Base-by-base conservation (phyloP, 306 rosid genomes). In the Ammopiptanthus mongolicus region DNA sequence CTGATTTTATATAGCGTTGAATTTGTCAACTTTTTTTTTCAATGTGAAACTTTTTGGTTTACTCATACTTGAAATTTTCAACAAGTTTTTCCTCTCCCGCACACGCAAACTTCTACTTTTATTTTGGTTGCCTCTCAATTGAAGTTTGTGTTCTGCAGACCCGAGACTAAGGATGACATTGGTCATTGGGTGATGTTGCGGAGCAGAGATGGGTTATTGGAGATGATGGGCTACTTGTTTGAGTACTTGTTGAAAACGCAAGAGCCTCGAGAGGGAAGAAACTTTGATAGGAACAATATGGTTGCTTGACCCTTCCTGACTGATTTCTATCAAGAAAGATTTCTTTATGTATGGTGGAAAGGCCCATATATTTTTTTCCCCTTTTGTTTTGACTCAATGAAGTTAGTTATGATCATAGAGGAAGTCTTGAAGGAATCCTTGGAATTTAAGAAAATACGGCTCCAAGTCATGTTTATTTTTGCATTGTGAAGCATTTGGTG, bases 231-330 rank as follows among this genome's bases (percentile, higher is more conserved):
- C 92, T 93, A 29, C 62, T 94, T 78, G 87, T 83, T 83, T 55
- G 83, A 66, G 78, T 86, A 86, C 77, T 76, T 94, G 95, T 97
- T 94, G 98, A 87, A 84, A 88, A 79, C 89, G 93, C 68, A 86
- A 75, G 77, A 73, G 81, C 59, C 28, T 52, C 65, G 56, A 44
- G 44, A 75, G 31, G 15, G 89, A 87, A 77, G 88, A n/a, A n/a
- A 89, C 55, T 44, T 62, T 63, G 52, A 82, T 56, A 80, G 75
- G 75, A 84, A 17, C 84, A 70, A 80, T 78, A 69, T 41, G 61
- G 69, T 76, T 59, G 63, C 46, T 82, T 69, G 77, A 85, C 52
- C 73, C 72, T 36, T 22, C 76, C 83, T 76, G 76, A 74, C 51
- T 74, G 66, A 9, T 73, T 61, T 60, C n/a, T n/a, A n/a, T n/a